Percentiles rank a stretch among this genome's conserved stretches.
These are phyloP conservation scores for Mortierella alpina DNA, from an alignment of 192 early-diverging fungal genomes.

Conservation along the genomic window DNA sequence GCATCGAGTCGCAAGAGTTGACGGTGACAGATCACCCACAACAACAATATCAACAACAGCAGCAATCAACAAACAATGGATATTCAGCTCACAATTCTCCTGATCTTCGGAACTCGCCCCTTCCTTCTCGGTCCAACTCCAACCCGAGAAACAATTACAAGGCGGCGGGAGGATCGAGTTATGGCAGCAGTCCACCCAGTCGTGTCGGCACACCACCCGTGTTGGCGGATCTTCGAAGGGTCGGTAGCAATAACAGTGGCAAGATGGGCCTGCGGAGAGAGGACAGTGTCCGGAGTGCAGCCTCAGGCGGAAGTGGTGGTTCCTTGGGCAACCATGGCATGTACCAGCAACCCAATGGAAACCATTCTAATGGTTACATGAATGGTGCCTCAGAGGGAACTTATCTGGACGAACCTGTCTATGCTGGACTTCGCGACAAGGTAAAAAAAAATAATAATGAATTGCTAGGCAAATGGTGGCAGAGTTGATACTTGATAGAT, in stretches of 20 bases:
- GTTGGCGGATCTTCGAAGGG: constrained; percentile 16
- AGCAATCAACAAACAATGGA: not conserved
- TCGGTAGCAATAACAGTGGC: constrained; percentile 14
- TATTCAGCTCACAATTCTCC: not conserved
- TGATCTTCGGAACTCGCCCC: constrained; percentile 24
- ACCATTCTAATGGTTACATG: constrained; percentile 7
- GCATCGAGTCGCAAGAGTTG: constrained; percentile 38
- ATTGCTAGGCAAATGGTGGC: not conserved
- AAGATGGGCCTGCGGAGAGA: constrained; percentile 21
- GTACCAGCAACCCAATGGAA: constrained; percentile 39
- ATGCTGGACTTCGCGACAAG: constrained; percentile 48
- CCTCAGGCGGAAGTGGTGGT: constrained; percentile 35
- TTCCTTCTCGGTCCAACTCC: constrained; percentile 35
- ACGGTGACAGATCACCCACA: constrained; percentile 1
- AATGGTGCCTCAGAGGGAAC: constrained; percentile 12
- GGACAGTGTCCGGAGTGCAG: constrained; percentile 40
- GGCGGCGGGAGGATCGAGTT: not conserved
- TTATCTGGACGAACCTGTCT: constrained; percentile 43
- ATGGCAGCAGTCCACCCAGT: constrained; percentile 10
- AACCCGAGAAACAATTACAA: not conserved
- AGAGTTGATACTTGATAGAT: not conserved
- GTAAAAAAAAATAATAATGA: not conserved
- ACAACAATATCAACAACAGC: not conserved
- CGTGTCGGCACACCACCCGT: constrained; percentile 17
- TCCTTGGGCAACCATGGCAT: constrained; percentile 3